Evolutionary conservation across 495 filamentous ascomycete species (phyloP), one percentile per base, ranked within the genome.

Genomic region (Tuber brumale): DNA sequence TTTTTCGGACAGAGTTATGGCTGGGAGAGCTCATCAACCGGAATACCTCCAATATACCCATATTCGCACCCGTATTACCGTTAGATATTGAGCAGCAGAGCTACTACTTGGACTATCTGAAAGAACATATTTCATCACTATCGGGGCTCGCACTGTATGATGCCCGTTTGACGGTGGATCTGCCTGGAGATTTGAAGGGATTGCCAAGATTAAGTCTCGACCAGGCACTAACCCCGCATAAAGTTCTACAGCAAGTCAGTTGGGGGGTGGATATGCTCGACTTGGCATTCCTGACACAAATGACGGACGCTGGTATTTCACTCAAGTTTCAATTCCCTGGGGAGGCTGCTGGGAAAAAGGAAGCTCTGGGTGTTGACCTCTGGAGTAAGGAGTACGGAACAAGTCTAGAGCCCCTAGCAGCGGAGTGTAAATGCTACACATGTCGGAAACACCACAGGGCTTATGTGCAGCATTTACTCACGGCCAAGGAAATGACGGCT

Each of bases 401-500:
- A 35, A 88, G 91, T 75, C 78, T 92, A 1, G 79, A 81, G 0
- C 90, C 94, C 0, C 85, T 98, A 23, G 76, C 80, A 0, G 73
- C 85, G 42, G 85, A 83, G 61, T 99, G 95, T 84, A 76, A 84
- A 31, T 99, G 95, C 87, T 95, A 97, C 82, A 85, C 94, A 31
- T 99, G 95, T 86, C 89, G 85, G 2, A 87, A 88, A 19, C 96
- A 99, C 83, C 93, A 97, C 84, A 86, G 89, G 9, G 95, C 96
- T 1, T 98, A 91, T 84, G 78, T 98, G 45, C 91, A 93, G 76
- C 96, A 99, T 82, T 88, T 99, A 8, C 87, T 99, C 6, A 83
- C 86, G 23, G 93, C 95, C 0, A 94, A 94, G 79, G 95, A 99
- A 84, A 97, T 99, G 96, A 90, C 97, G 3, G 95, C 89, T 39